Evolutionary conservation across 2,329 filamentous ascomycete species (phyloP).

Genomic region (Amauroascus verrucosus): DNA sequence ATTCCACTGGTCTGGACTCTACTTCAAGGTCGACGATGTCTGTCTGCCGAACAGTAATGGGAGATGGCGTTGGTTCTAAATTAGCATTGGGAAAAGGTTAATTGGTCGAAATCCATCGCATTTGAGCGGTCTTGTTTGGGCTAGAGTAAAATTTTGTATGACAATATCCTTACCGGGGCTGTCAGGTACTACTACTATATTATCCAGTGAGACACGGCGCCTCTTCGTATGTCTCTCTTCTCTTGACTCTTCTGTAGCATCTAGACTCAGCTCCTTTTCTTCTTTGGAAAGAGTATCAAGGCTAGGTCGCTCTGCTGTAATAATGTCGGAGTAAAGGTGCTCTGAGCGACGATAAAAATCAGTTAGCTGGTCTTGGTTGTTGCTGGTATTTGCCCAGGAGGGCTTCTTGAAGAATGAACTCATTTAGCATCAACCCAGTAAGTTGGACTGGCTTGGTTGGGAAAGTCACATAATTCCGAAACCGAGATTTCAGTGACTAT

Average conservation of each 20-base stretch:
- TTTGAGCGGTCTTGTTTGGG: too few species aligned
- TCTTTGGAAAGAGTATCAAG: conserved; percentile 5
- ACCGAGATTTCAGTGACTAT: too few species aligned
- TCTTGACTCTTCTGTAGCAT: conserved; percentile 13
- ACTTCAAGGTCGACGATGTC: too few species aligned
- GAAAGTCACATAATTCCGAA: too few species aligned
- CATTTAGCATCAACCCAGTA: too few species aligned
- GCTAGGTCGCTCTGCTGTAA: conserved; percentile 26
- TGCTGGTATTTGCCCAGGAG: conserved; percentile 39
- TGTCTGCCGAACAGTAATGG: too few species aligned
- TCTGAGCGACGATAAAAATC: conserved; percentile 43
- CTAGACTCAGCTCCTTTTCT: conserved; percentile 13
- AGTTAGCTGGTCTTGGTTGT: conserved; percentile 23
- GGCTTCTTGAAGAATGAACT: conserved; percentile 47
- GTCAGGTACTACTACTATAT: not conserved
- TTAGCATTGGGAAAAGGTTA: too few species aligned
- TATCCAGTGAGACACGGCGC: conserved; percentile 20
- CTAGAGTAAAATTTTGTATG: not conserved
- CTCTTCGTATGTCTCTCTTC: conserved; percentile 15
- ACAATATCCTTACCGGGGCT: not conserved
- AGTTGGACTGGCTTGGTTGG: too few species aligned
- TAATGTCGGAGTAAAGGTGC: conserved; percentile 38
- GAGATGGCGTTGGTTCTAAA: too few species aligned
- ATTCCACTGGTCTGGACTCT: too few species aligned
- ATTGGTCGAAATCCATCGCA: too few species aligned